Conservation (phyloP, 2,329 filamentous ascomycete genomes). For the Phyllosticta citrichinensis region DNA sequence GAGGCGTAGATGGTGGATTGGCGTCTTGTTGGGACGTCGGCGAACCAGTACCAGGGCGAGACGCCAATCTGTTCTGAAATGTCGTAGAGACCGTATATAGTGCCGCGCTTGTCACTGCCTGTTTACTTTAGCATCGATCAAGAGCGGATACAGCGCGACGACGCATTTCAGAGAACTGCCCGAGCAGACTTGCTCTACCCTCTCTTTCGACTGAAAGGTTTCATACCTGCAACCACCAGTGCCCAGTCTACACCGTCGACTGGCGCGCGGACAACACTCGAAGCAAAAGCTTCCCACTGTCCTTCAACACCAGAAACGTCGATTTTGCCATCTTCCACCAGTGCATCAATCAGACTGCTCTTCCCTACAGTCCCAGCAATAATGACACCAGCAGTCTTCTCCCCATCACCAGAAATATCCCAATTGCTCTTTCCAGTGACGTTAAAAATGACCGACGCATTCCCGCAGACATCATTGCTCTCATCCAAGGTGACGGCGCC, state of each 20-base stretch:
- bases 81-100: constrained; percentile 62
- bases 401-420: constrained; percentile 16
- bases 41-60: constrained; percentile 60
- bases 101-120: constrained; percentile 54
- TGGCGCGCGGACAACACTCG: constrained; percentile 48
- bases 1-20: constrained; percentile 47
- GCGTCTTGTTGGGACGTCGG: constrained; percentile 47
- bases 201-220: not conserved
- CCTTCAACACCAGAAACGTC: constrained; percentile 49
- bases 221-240: constrained; percentile 50
- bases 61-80: constrained; percentile 65
- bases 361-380: constrained; percentile 60
- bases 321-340: constrained; percentile 47
- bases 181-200: too few species aligned
- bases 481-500: constrained; percentile 46
- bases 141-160: too few species aligned
- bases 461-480: constrained; percentile 31
- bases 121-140: not conserved
- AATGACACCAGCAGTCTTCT: constrained; percentile 36
- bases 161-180: not conserved
- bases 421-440: constrained; percentile 29
- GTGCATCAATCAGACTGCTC: constrained; percentile 49
- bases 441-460: constrained; percentile 33
- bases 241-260: constrained; percentile 47
- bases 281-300: constrained; percentile 61